These are phyloP conservation scores for Ogataea zsoltii DNA, from an alignment of 805 yeast genomes.

Conservation along the genomic window DNA sequence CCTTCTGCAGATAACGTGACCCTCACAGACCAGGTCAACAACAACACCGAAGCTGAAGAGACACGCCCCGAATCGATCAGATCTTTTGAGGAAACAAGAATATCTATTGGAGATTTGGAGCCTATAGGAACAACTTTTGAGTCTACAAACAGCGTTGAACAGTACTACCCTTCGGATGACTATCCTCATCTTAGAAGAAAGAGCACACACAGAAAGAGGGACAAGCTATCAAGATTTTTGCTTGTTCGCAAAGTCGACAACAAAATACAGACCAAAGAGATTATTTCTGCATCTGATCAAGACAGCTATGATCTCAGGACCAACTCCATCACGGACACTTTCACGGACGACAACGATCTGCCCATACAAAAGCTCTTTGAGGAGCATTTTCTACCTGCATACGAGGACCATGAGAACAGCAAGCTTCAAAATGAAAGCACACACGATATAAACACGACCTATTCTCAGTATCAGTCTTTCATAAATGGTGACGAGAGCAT, in stretches of 20 bases:
- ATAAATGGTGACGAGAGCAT: conserved; percentile 1
- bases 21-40: neutral
- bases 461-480: neutral
- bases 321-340: neutral
- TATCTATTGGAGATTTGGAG: neutral
- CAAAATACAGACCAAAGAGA: neutral
- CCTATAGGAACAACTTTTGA: neutral
- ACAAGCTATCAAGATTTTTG: conserved; percentile 8
- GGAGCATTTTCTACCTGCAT: conserved; percentile 1
- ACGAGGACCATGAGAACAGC: conserved; percentile 5
- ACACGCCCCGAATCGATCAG: neutral
- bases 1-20: neutral
- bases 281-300: neutral
- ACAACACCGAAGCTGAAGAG: conserved; percentile 1
- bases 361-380: conserved; percentile 15
- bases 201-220: conserved; percentile 11
- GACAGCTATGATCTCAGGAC: neutral
- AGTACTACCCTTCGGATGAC: neutral
- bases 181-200: conserved; percentile 16
- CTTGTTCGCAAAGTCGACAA: conserved; percentile 6
- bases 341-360: conserved; percentile 1
- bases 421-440: neutral
- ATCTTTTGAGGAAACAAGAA: neutral
- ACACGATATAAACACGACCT: conserved; percentile 2
- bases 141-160: neutral